Percentiles rank a stretch among this genome's conserved stretches.
Evolutionary conservation across 129 eudicot genomes (phyloP).

Genomic region (Centella asiatica): DNA sequence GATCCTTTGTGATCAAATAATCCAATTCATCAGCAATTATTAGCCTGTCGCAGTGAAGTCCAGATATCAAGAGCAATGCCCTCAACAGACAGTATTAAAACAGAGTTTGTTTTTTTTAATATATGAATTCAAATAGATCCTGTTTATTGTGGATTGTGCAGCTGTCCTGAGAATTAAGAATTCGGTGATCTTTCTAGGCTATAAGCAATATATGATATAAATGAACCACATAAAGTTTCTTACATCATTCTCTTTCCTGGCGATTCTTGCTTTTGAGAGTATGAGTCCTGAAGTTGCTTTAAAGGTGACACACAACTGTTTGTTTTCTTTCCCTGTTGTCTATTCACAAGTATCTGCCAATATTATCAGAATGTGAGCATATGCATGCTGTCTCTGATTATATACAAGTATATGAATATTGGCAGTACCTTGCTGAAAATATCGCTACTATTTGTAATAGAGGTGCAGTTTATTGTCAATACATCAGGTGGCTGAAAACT

Average conservation of each 20-base stretch:
- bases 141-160: too few relatives aligned
- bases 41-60: conserved; percentile 38
- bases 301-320: conserved; percentile 44
- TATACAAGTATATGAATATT: not conserved
- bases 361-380: conserved; percentile 5
- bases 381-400: conserved; percentile 13
- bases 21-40: conserved; percentile 91
- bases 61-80: not conserved
- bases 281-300: conserved; percentile 54
- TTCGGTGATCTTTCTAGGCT: not conserved
- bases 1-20: conserved; percentile 85
- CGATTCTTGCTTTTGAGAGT: conserved; percentile 49
- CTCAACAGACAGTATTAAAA: not conserved
- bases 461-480: conserved; percentile 53
- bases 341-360: conserved; percentile 56
- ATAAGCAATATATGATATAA: not conserved
- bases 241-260: conserved; percentile 62
- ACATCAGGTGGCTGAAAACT: conserved; percentile 52
- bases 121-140: not conserved
- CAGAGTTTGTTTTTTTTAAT: too few relatives aligned
- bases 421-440: conserved; percentile 67
- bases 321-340: conserved; percentile 44
- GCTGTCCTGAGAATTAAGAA: too few relatives aligned
- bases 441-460: conserved; percentile 51
- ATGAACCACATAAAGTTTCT: conserved; percentile 18